phyloP scores from a whole-genome alignment of 345 rosid genomes.

The Hirschfeldia incana region DNA sequence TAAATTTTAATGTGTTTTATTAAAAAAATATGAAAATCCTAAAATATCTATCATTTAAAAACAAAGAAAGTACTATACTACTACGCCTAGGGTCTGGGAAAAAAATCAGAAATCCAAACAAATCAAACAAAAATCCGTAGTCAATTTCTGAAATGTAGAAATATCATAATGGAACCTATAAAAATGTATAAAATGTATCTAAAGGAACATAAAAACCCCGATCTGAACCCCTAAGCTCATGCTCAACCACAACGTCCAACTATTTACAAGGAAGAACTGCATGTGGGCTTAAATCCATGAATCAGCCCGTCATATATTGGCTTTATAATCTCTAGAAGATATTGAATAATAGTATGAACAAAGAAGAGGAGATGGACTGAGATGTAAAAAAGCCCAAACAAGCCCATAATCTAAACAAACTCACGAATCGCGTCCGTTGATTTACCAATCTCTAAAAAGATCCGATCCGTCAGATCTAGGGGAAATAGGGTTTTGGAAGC shows the following conservation, averaged over 20 bases:
- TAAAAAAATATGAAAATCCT: too few relatives aligned
- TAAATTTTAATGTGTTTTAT: too few relatives aligned
- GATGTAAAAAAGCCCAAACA: background rate
- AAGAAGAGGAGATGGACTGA: background rate
- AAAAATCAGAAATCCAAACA: too few relatives aligned
- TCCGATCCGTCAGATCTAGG: slow-evolving; percentile 52
- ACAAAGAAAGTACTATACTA: too few relatives aligned
- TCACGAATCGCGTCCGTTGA: slow-evolving; percentile 8
- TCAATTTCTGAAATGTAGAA: too few relatives aligned
- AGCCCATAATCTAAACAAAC: background rate
- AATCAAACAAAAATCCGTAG: too few relatives aligned
- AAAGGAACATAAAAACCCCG: background rate
- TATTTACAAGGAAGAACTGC: background rate
- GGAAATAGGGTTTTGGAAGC: slow-evolving; percentile 12
- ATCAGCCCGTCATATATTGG: background rate
- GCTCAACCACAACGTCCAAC: background rate
- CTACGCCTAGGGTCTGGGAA: too few relatives aligned
- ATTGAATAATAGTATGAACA: background rate
- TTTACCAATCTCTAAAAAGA: background rate
- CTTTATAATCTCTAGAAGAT: background rate
- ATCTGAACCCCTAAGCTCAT: too few relatives aligned
- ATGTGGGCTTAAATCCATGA: background rate
- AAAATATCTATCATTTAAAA: too few relatives aligned
- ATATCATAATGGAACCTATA: too few relatives aligned
- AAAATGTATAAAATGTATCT: too few relatives aligned